phyloP scores from a whole-genome alignment of 345 rosid species.

The Populus alba region DNA sequence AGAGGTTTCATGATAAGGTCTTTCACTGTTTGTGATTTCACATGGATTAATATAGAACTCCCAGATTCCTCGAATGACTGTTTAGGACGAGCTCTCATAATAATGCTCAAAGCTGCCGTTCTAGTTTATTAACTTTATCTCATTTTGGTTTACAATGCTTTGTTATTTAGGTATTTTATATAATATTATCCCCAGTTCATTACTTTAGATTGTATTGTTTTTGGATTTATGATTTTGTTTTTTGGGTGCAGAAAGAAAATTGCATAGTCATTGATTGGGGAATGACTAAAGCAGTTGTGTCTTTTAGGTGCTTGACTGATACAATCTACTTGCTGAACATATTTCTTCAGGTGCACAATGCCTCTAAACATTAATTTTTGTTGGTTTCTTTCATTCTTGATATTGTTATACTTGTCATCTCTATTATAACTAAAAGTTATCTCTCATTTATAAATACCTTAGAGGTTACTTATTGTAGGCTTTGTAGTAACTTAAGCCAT shows the following conservation, averaged over 20 bases:
- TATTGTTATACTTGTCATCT: neutral
- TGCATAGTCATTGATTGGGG: conserved; percentile 55
- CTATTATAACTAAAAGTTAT: neutral
- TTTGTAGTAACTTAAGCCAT: neutral
- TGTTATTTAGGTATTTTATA: neutral
- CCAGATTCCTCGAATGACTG: neutral
- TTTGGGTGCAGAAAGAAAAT: conserved; percentile 44
- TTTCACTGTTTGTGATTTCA: neutral
- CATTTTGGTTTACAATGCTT: neutral
- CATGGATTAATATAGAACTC: neutral
- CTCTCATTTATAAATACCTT: neutral
- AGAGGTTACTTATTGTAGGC: neutral
- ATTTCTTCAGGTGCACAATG: conserved; percentile 65
- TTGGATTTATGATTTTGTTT: conserved; percentile 4
- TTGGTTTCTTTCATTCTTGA: conserved; percentile 1
- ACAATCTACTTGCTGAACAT: conserved; percentile 61
- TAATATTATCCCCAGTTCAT: neutral
- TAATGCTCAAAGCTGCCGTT: neutral
- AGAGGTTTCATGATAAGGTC: neutral
- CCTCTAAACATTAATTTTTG: neutral
- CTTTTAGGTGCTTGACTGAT: conserved; percentile 61
- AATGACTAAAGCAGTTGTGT: conserved; percentile 43
- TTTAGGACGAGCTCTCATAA: neutral
- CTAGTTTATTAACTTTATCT: neutral
- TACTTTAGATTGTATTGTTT: neutral